Conservation (phyloP, 306 rosid genomes). For the Mucuna pruriens region DNA sequence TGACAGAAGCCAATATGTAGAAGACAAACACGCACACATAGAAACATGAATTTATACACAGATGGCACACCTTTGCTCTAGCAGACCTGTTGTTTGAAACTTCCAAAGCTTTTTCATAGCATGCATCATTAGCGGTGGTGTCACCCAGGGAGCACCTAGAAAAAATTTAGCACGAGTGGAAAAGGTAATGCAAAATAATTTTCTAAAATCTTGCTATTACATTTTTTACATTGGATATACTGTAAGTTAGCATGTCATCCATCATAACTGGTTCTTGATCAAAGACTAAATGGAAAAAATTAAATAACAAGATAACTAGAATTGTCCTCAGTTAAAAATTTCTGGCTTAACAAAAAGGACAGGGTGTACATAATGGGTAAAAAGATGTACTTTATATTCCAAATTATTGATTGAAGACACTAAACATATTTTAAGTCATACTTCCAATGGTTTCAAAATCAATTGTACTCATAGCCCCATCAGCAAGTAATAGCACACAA, state of each 20-base stretch:
- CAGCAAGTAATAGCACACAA: constrained; percentile 4
- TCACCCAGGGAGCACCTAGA: constrained; percentile 96
- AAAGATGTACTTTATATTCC: neutral
- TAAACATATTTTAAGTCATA: neutral
- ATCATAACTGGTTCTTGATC: constrained; percentile 26
- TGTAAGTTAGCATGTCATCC: constrained; percentile 20
- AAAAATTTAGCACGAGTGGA: constrained; percentile 36
- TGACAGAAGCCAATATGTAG: constrained; percentile 14
- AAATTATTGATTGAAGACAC: neutral
- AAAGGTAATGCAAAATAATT: constrained; percentile 17
- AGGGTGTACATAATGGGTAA: neutral
- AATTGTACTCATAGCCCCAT: neutral
- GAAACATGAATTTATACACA: neutral
- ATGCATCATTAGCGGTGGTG: constrained; percentile 73
- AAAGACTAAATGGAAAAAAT: neutral
- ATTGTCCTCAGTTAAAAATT: neutral
- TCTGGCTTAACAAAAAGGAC: neutral
- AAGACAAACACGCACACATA: neutral
- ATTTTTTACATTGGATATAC: neutral
- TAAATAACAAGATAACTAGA: neutral
- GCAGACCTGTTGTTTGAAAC: constrained; percentile 87
- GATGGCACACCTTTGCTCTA: constrained; percentile 83
- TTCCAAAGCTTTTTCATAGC: constrained; percentile 89
- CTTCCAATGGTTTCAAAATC: neutral
- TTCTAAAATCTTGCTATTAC: constrained; percentile 5